phyloP scores from a whole-genome alignment of 2,329 filamentous ascomycete genomes.

The Aspergillus bombycis region DNA sequence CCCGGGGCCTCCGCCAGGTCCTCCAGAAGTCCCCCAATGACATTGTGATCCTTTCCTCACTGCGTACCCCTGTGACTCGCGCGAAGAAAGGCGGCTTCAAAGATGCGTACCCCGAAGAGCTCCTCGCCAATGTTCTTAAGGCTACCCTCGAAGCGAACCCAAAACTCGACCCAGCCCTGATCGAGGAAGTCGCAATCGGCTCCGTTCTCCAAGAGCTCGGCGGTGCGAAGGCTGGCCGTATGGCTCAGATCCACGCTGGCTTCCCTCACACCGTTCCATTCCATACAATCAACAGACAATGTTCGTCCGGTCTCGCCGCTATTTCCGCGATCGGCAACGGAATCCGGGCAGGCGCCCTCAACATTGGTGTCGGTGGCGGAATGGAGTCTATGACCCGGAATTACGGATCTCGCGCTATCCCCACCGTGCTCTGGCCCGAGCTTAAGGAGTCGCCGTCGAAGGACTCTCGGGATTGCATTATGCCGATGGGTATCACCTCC shows the following conservation, averaged over 20 bases:
- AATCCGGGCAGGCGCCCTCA: slow-evolving; percentile 74
- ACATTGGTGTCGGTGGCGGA: slow-evolving; percentile 77
- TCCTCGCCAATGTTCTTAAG: slow-evolving; percentile 66
- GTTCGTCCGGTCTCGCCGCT: slow-evolving; percentile 75
- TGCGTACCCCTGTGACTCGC: slow-evolving; percentile 84
- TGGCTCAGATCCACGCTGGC: slow-evolving; percentile 85
- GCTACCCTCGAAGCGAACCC: slow-evolving; percentile 75
- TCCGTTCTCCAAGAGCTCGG: slow-evolving; percentile 90
- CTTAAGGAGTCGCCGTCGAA: slow-evolving; percentile 65
- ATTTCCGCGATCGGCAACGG: slow-evolving; percentile 74
- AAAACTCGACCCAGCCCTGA: slow-evolving; percentile 67
- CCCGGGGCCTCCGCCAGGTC: slow-evolving; percentile 72
- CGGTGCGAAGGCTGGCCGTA: slow-evolving; percentile 85
- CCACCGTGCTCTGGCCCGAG: slow-evolving; percentile 76
- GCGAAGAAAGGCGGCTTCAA: slow-evolving; percentile 82
- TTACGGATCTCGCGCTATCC: slow-evolving; percentile 84
- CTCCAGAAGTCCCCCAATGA: slow-evolving; percentile 79
- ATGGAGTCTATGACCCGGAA: slow-evolving; percentile 98
- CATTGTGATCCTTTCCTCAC: slow-evolving; percentile 84
- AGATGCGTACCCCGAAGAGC: slow-evolving; percentile 87
- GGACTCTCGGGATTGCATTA: slow-evolving; percentile 82
- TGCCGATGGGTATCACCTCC: slow-evolving; percentile 89
- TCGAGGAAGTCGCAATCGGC: slow-evolving; percentile 83
- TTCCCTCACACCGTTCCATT: slow-evolving; percentile 73
- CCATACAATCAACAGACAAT: slow-evolving; percentile 88